These are phyloP conservation scores for Solanum pinnatisectum DNA, from an alignment of 257 asterid genomes.

Conservation along the genomic window DNA sequence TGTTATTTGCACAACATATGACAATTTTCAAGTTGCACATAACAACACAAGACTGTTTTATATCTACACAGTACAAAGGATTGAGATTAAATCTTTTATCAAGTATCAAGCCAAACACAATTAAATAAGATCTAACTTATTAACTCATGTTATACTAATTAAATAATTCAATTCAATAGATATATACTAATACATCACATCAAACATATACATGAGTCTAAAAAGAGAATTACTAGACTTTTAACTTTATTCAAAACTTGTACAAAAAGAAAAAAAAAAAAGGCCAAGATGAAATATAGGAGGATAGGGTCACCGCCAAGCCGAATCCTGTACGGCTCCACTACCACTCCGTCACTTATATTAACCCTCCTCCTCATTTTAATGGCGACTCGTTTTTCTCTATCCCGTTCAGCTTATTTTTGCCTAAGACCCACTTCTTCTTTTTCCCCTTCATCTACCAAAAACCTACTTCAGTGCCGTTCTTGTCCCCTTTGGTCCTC, in stretches of 20 bases:
- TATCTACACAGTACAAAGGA: rapidly evolving
- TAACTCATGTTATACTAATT: neutral
- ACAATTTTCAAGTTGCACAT: too few species aligned
- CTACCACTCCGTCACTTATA: neutral
- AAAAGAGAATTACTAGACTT: neutral
- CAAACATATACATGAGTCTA: neutral
- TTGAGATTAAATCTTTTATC: too few species aligned
- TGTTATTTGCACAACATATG: too few species aligned
- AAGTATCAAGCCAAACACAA: too few species aligned
- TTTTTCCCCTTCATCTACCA: conserved; percentile 18
- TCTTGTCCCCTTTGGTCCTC: conserved; percentile 72
- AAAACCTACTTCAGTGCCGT: conserved; percentile 32
- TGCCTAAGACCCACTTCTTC: conserved; percentile 20
- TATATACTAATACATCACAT: neutral
- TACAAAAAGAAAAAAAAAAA: neutral
- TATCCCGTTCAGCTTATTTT: conserved; percentile 18
- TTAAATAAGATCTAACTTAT: too few species aligned
- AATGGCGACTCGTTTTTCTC: conserved; percentile 21
- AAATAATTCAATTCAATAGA: neutral
- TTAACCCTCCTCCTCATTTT: conserved; percentile 6
- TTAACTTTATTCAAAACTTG: neutral
- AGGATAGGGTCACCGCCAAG: neutral
- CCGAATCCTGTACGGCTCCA: conserved; percentile 1
- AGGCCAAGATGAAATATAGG: neutral
- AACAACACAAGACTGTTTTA: too few species aligned